A percentile compares a stretch with the other conserved stretches of the same genome.
phyloP scores from a whole-genome alignment of 352 stramenopile genomes.

The Saprolegnia parasitica region DNA sequence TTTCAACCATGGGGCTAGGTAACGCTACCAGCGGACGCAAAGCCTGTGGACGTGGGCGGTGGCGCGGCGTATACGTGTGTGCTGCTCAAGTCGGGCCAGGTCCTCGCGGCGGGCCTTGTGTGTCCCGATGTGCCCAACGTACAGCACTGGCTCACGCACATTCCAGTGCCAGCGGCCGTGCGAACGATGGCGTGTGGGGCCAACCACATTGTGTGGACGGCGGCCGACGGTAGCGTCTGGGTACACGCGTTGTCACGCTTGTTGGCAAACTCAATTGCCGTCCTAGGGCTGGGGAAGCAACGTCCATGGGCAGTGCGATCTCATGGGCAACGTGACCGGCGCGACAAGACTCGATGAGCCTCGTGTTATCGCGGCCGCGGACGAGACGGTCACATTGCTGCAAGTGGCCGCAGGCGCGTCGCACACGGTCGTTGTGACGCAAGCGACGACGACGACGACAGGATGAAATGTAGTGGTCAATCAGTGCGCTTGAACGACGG shows the following conservation, averaged over 20 bases:
- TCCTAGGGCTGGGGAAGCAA: slow-evolving; percentile 18
- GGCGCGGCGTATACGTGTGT: slow-evolving; percentile 34
- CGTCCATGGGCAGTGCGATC: slow-evolving; percentile 9
- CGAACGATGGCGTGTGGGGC: background rate
- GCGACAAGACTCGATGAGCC: background rate
- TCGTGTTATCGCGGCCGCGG: background rate
- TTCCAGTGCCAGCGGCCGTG: background rate
- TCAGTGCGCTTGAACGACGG: background rate
- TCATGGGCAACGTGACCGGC: background rate
- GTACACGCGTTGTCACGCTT: background rate
- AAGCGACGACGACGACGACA: too few species aligned
- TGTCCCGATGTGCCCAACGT: background rate
- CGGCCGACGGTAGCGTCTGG: background rate
- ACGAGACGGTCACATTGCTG: background rate
- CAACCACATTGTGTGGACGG: background rate
- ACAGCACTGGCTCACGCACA: too few species aligned
- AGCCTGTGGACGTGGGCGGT: slow-evolving; percentile 29
- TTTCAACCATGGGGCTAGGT: slow-evolving; percentile 28
- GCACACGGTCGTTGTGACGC: slow-evolving; percentile 3
- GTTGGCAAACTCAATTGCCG: too few species aligned
- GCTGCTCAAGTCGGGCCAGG: slow-evolving; percentile 28
- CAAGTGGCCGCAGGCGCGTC: slow-evolving; percentile 8
- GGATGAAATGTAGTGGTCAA: too few species aligned
- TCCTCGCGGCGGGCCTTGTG: background rate
- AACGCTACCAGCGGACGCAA: slow-evolving; percentile 40